Evolutionary conservation across 352 stramenopile genomes (phyloP).

Genomic region (Saprolegnia diclina): DNA sequence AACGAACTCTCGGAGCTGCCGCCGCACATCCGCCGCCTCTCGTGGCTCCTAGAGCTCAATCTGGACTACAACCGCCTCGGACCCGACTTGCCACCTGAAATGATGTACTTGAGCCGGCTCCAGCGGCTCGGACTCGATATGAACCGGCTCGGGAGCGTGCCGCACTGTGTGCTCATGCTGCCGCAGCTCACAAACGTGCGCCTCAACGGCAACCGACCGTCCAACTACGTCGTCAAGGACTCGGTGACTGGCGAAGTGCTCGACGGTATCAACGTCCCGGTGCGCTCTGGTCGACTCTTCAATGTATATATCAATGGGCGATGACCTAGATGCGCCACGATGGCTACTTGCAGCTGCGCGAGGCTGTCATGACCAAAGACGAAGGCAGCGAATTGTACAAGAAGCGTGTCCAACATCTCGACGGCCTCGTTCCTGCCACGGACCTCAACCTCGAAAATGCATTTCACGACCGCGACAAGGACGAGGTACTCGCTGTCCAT

Average conservation of each 20-base stretch:
- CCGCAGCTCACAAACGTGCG: conserved; percentile 41
- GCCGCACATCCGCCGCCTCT: conserved; percentile 43
- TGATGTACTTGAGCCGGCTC: conserved; percentile 40
- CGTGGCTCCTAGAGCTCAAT: conserved; percentile 57
- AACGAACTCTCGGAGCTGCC: conserved; percentile 46
- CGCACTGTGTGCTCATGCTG: conserved; percentile 32
- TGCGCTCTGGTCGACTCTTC: background rate
- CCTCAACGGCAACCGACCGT: conserved; percentile 41
- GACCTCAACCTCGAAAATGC: conserved; percentile 19
- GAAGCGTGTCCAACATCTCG: background rate
- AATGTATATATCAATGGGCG: background rate
- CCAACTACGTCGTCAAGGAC: conserved; percentile 17
- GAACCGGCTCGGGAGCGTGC: conserved; percentile 37
- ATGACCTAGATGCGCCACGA: conserved; percentile 26
- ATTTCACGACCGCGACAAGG: conserved; percentile 17
- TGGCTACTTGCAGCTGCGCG: conserved; percentile 23
- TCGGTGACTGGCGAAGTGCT: conserved; percentile 22
- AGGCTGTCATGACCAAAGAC: background rate
- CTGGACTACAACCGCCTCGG: conserved; percentile 59
- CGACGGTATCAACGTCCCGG: conserved; percentile 16
- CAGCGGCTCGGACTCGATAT: conserved; percentile 56
- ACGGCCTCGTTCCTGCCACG: conserved; percentile 10
- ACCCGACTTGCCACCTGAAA: conserved; percentile 35
- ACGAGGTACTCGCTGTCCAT: conserved; percentile 11
- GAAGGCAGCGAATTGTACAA: background rate